phyloP scores from a whole-genome alignment of 2,329 filamentous ascomycete species.

The Acephala macrosclerotiorum region DNA sequence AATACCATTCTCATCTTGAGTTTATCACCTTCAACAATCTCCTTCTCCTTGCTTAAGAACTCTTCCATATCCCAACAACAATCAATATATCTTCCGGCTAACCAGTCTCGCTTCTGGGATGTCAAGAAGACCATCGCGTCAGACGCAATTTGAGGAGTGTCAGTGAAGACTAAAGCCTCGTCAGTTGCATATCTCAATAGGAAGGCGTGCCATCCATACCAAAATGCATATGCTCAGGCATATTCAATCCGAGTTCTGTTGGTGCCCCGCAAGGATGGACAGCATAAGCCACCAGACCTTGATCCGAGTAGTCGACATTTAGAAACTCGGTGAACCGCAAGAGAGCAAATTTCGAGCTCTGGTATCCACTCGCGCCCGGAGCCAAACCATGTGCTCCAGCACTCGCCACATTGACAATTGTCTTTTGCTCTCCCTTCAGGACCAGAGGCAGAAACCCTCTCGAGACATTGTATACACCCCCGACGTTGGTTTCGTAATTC shows the following conservation, averaged over 20 bases:
- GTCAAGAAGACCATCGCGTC: constrained; percentile 54
- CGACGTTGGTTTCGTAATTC: constrained; percentile 36
- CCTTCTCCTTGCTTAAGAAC: constrained; percentile 49
- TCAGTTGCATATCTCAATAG: not conserved
- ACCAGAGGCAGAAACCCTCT: constrained; percentile 33
- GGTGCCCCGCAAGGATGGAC: constrained; percentile 50
- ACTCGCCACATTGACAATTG: constrained; percentile 56
- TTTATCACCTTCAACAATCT: constrained; percentile 49
- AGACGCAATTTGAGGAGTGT: constrained; percentile 49
- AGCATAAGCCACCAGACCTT: constrained; percentile 51
- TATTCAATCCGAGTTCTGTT: constrained; percentile 48
- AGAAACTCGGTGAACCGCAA: constrained; percentile 58
- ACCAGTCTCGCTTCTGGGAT: constrained; percentile 51
- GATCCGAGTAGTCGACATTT: constrained; percentile 51
- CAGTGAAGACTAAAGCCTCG: constrained; percentile 36
- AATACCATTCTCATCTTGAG: constrained; percentile 44
- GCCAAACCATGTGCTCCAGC: constrained; percentile 49
- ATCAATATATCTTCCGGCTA: constrained; percentile 53
- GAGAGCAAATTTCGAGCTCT: constrained; percentile 57
- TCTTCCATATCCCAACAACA: constrained; percentile 57
- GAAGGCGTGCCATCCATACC: constrained; percentile 25
- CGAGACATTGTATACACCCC: constrained; percentile 32
- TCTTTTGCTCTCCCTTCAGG: constrained; percentile 46
- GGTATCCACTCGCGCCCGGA: constrained; percentile 53
- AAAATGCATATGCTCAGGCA: constrained; percentile 42